phyloP scores from a whole-genome alignment of 2,329 filamentous ascomycete genomes.

The Verticillium albo-atrum region DNA sequence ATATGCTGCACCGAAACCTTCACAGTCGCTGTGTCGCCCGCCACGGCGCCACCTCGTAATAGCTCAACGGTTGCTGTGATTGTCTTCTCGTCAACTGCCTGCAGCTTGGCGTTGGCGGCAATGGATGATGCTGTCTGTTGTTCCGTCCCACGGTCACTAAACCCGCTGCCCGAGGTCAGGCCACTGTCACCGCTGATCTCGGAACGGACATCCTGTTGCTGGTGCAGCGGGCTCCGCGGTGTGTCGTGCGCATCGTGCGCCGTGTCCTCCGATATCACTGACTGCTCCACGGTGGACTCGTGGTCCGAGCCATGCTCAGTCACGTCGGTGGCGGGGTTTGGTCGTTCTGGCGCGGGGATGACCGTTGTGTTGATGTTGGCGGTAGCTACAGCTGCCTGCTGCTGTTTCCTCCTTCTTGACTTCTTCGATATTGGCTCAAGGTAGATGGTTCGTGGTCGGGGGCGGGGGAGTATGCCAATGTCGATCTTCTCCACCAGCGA shows the following conservation, averaged over 20 bases:
- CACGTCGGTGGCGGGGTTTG: conserved; percentile 38
- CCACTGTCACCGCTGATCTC: conserved; percentile 68
- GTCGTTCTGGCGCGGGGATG: conserved; percentile 43
- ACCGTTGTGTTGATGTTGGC: neutral
- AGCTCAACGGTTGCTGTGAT: conserved; percentile 86
- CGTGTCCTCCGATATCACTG: conserved; percentile 33
- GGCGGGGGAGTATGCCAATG: conserved; percentile 68
- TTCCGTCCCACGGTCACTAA: conserved; percentile 36
- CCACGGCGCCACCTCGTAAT: conserved; percentile 75
- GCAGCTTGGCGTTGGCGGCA: conserved; percentile 27
- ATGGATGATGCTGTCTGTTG: conserved; percentile 26
- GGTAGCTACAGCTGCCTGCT: neutral
- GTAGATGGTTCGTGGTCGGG: conserved; percentile 78
- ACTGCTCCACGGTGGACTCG: conserved; percentile 31
- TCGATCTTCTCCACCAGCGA: conserved; percentile 79
- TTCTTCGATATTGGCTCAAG: conserved; percentile 80
- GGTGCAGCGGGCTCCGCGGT: conserved; percentile 38
- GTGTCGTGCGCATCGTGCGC: conserved; percentile 28
- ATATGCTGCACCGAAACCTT: conserved; percentile 82
- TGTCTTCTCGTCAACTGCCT: conserved; percentile 60
- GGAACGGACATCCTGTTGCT: conserved; percentile 56
- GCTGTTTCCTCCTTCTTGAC: conserved; percentile 48
- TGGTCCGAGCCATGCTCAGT: conserved; percentile 28
- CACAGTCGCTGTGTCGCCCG: conserved; percentile 78
- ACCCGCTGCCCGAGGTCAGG: conserved; percentile 60